These are phyloP conservation scores for Zalaria sp. DNA, from an alignment of 2,329 filamentous ascomycete genomes.

Conservation along the genomic window DNA sequence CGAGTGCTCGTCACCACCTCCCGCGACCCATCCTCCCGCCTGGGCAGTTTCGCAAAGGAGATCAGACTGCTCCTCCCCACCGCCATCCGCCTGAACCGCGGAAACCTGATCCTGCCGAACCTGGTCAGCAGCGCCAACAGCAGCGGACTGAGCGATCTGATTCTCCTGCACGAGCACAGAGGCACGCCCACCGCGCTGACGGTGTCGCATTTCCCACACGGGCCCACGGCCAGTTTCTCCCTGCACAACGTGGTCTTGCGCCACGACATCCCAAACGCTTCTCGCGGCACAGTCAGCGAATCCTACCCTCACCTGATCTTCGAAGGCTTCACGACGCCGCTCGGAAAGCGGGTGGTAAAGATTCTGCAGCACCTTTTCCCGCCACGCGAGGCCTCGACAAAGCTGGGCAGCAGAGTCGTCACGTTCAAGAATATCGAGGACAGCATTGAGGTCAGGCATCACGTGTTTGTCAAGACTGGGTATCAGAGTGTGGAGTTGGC, in stretches of 20 bases:
- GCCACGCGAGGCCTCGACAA: constrained; percentile 66
- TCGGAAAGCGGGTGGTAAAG: constrained; percentile 74
- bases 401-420: constrained; percentile 76
- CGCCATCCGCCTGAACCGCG: constrained; percentile 76
- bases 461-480: constrained; percentile 86
- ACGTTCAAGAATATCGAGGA: constrained; percentile 89
- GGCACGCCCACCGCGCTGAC: constrained; percentile 85
- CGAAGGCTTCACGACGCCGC: constrained; percentile 71
- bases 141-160: constrained; percentile 67
- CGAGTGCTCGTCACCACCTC: constrained; percentile 83
- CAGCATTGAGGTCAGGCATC: constrained; percentile 78
- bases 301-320: constrained; percentile 92
- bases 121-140: constrained; percentile 70
- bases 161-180: constrained; percentile 83
- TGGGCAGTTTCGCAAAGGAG: constrained; percentile 88
- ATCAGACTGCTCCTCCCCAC: constrained; percentile 74
- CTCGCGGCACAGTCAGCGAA: constrained; percentile 79
- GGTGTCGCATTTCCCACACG: constrained; percentile 75
- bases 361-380: constrained; percentile 92
- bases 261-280: constrained; percentile 79
- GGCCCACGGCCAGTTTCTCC: constrained; percentile 75
- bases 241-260: constrained; percentile 87
- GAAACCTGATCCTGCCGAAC: constrained; percentile 76
- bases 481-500: constrained; percentile 80
- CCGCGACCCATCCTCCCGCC: constrained; percentile 68